A percentile compares a stretch with the other conserved stretches of the same genome.
phyloP scores from a whole-genome alignment of 371 early-diverging fungal genomes.

The Cokeromyces recurvatus region DNA sequence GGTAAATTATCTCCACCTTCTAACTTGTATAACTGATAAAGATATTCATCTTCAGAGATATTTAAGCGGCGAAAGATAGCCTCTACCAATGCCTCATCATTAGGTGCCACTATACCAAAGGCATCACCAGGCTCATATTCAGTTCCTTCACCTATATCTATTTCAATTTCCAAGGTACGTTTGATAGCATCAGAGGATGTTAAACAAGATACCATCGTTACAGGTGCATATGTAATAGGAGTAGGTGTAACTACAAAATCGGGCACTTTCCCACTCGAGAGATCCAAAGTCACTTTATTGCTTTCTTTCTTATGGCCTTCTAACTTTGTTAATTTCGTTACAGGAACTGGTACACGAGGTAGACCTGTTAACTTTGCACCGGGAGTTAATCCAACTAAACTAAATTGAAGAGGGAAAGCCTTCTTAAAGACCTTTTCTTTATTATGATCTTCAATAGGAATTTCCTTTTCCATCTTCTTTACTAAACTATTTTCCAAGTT shows the following conservation, averaged over 20 bases:
- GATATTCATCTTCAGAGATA: constrained; percentile 26
- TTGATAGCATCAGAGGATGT: constrained; percentile 63
- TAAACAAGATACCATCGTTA: constrained; percentile 48
- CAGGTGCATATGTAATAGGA: constrained; percentile 37
- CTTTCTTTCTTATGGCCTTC: constrained; percentile 6
- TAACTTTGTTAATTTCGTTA: constrained; percentile 29
- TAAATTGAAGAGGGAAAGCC: constrained; percentile 39
- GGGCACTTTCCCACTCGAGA: constrained; percentile 6
- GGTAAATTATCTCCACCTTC: constrained; percentile 53
- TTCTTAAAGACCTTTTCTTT: background rate
- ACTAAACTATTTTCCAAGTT: constrained; percentile 25
- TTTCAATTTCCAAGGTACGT: constrained; percentile 68
- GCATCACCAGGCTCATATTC: constrained; percentile 80
- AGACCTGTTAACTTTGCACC: constrained; percentile 60
- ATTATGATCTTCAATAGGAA: constrained; percentile 3
- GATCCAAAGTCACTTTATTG: background rate
- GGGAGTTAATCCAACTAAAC: constrained; percentile 46
- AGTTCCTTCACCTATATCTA: constrained; percentile 56
- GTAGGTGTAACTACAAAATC: constrained; percentile 47
- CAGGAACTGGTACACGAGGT: constrained; percentile 55
- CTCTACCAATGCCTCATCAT: constrained; percentile 55
- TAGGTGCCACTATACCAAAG: constrained; percentile 80
- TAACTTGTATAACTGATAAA: constrained; percentile 28
- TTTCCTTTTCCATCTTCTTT: background rate
- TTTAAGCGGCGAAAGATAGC: constrained; percentile 47